A percentile compares a stretch with the other conserved stretches of the same genome.
Conservation (phyloP, 805 yeast genomes). For the Kodamaea restingae region DNA sequence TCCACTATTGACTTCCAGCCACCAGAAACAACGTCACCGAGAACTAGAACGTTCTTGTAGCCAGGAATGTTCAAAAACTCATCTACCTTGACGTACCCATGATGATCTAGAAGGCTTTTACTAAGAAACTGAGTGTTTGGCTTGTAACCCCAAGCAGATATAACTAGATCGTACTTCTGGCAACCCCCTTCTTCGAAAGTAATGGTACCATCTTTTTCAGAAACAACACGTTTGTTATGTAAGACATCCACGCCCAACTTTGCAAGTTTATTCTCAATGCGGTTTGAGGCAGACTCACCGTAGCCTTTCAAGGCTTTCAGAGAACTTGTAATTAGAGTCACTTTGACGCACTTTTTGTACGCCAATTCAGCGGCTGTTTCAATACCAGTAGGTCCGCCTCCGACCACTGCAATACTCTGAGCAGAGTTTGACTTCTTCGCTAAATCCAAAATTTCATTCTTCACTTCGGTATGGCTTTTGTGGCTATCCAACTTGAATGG, state of each 20-base stretch:
- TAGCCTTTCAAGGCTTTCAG: slow-evolving; percentile 15
- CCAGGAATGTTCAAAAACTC: slow-evolving; percentile 22
- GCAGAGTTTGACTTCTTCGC: slow-evolving; percentile 17
- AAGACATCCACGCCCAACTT: slow-evolving; percentile 22
- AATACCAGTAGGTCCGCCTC: slow-evolving; percentile 34
- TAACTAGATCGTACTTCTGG: slow-evolving; percentile 25
- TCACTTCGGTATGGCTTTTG: slow-evolving; percentile 11
- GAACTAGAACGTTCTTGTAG: slow-evolving; percentile 25
- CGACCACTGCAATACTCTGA: slow-evolving; percentile 32
- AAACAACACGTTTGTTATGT: slow-evolving; percentile 15
- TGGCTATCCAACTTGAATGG: slow-evolving; percentile 24
- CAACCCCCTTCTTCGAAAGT: slow-evolving; percentile 17
- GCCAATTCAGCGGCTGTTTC: slow-evolving; percentile 38
- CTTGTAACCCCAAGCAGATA: slow-evolving; percentile 20
- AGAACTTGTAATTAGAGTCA: slow-evolving; percentile 26
- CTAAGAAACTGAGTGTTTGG: slow-evolving; percentile 36
- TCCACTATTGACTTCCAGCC: slow-evolving; percentile 24
- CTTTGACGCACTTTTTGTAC: slow-evolving; percentile 12
- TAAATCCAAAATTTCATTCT: slow-evolving; percentile 16
- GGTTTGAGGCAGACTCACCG: slow-evolving; percentile 12
- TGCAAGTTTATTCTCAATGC: slow-evolving; percentile 16
- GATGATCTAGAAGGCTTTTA: slow-evolving; percentile 16
- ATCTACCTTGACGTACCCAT: slow-evolving; percentile 29
- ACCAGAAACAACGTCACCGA: slow-evolving; percentile 33
- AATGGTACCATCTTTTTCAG: slow-evolving; percentile 10